phyloP scores from a whole-genome alignment of 805 yeast species.

The Myxozyma nipponensis region DNA sequence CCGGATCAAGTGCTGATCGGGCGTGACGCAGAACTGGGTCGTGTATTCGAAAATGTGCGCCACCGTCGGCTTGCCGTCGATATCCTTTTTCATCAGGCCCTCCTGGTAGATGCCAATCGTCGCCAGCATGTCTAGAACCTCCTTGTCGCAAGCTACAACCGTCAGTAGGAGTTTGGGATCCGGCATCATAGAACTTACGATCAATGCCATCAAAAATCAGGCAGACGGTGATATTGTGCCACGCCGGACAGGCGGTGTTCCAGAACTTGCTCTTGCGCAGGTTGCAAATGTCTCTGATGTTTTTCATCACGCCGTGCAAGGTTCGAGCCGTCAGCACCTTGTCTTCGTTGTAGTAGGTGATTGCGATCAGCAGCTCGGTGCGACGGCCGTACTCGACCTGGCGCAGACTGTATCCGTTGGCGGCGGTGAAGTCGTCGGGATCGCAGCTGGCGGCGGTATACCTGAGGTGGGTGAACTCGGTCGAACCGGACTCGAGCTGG shows the following conservation, averaged over 20 bases:
- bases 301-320: constrained; percentile 57
- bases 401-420: constrained; percentile 52
- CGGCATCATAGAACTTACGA: too few species aligned
- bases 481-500: constrained; percentile 38
- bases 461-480: constrained; percentile 58
- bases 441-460: constrained; percentile 63
- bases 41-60: constrained; percentile 68
- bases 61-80: constrained; percentile 57
- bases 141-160: constrained; percentile 48
- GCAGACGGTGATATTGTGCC: constrained; percentile 65
- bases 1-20: constrained; percentile 48
- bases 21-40: constrained; percentile 45
- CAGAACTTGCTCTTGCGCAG: constrained; percentile 44
- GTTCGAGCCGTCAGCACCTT: constrained; percentile 59
- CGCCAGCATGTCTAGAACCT: constrained; percentile 60
- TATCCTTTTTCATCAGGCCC: constrained; percentile 57
- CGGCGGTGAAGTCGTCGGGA: constrained; percentile 58
- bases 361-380: constrained; percentile 58
- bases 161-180: too few species aligned
- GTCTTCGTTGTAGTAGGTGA: constrained; percentile 68
- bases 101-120: constrained; percentile 65
- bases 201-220: constrained; percentile 63
- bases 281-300: constrained; percentile 57
- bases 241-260: constrained; percentile 50
- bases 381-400: constrained; percentile 55